Conservation (phyloP, 352 stramenopile genomes). For the Phytophthora tentaculata region DNA sequence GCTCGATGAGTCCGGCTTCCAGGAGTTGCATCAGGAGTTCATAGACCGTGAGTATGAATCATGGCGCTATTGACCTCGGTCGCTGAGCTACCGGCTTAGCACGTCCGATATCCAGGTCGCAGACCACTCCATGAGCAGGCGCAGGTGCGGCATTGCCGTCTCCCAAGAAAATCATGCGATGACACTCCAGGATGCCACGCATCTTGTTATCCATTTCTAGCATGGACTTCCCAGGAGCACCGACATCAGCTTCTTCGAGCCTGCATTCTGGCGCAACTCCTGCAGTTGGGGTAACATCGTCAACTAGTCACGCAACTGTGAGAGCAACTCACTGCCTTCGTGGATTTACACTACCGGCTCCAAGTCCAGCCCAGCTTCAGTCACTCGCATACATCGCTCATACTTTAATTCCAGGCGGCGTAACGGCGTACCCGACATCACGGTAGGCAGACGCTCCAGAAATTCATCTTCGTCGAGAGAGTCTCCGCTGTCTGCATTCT, state of each 20-base stretch:
- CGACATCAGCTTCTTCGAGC: background rate
- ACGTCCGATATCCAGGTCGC: background rate
- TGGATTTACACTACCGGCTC: background rate
- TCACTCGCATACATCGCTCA: no score
- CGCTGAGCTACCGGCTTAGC: no score
- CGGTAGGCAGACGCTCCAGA: no score
- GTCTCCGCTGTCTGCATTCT: no score
- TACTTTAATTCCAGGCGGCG: no score
- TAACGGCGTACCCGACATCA: no score
- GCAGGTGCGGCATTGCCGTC: background rate
- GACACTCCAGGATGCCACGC: background rate
- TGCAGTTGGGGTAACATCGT: background rate
- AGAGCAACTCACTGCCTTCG: background rate
- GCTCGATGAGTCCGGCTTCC: background rate
- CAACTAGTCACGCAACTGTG: background rate
- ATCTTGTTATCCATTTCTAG: background rate
- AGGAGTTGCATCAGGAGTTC: background rate
- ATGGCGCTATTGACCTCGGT: background rate
- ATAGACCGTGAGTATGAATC: background rate
- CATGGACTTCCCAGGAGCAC: background rate
- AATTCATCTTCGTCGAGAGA: no score
- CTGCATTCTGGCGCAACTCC: background rate
- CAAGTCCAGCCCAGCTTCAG: no score
- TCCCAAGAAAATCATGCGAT: background rate
- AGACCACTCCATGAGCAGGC: background rate